These are phyloP conservation scores for Candida boidinii DNA, from an alignment of 805 yeast species.

Conservation along the genomic window DNA sequence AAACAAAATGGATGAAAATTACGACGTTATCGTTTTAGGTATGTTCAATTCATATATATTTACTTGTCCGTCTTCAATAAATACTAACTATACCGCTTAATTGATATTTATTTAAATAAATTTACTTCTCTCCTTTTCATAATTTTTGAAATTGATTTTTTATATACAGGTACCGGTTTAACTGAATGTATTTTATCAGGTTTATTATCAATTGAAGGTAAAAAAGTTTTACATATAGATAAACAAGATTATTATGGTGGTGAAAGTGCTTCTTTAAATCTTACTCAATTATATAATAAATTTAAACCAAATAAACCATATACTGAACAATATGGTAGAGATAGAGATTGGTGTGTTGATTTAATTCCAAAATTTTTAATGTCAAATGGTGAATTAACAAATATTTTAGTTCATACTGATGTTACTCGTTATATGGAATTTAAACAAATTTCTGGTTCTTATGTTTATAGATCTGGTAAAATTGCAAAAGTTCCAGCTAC, in stretches of 20 bases:
- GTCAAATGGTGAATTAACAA: conserved; percentile 97
- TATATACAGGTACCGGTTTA: conserved; percentile 45
- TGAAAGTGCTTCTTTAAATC: conserved; percentile 77
- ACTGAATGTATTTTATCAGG: conserved; percentile 96
- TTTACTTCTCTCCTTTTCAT: not conserved
- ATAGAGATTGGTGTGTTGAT: conserved; percentile 97
- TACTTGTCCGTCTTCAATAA: not conserved
- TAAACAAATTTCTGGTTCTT: conserved; percentile 93
- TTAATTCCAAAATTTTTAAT: conserved; percentile 92
- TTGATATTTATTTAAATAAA: not conserved
- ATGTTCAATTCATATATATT: conserved; percentile 14
- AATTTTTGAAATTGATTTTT: not conserved
- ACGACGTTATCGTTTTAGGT: conserved; percentile 95
- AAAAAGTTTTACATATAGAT: conserved; percentile 93
- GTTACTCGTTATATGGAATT: conserved; percentile 94
- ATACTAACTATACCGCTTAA: not conserved
- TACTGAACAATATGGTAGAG: conserved; percentile 71
- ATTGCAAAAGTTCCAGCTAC: conserved; percentile 94
- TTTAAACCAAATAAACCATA: conserved; percentile 78
- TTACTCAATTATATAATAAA: conserved; percentile 66
- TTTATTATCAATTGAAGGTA: conserved; percentile 91
- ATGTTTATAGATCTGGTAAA: conserved; percentile 82
- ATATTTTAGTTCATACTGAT: conserved; percentile 89
- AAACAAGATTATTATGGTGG: conserved; percentile 96
- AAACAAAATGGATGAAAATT: conserved; percentile 82